phyloP scores from a whole-genome alignment of 2,329 filamentous ascomycete species.

The Ophiostoma sp. region DNA sequence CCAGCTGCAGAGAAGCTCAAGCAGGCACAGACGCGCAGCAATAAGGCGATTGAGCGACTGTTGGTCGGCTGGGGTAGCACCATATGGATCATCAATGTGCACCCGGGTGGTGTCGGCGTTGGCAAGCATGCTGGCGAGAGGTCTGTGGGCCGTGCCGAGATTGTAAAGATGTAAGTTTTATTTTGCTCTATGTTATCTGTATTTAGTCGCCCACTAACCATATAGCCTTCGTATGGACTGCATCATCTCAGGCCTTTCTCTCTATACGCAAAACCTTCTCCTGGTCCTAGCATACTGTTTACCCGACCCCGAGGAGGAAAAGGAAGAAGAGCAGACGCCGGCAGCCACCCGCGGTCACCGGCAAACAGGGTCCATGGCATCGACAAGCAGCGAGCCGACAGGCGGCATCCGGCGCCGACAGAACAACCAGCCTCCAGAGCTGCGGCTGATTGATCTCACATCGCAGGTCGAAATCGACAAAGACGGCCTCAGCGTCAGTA shows the following conservation, averaged over 20 bases:
- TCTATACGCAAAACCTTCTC: constrained; percentile 89
- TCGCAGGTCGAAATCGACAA: constrained; percentile 85
- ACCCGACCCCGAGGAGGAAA: constrained; percentile 57
- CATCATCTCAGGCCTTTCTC: constrained; percentile 91
- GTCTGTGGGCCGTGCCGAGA: constrained; percentile 74
- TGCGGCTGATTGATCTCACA: constrained; percentile 82
- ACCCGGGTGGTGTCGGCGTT: constrained; percentile 62
- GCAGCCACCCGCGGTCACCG: constrained; percentile 37
- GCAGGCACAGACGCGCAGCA: constrained; percentile 45
- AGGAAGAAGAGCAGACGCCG: constrained; percentile 29
- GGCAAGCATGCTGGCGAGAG: constrained; percentile 64
- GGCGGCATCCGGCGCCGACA: constrained; percentile 65
- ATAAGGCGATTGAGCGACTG: constrained; percentile 63
- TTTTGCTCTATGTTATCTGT: not conserved
- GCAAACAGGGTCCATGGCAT: constrained; percentile 41
- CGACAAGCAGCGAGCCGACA: constrained; percentile 52
- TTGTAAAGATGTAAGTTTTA: constrained; percentile 71
- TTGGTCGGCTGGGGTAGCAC: constrained; percentile 94
- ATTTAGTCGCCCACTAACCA: not conserved
- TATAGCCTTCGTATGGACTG: constrained; percentile 85
- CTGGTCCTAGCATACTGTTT: constrained; percentile 87
- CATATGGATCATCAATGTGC: constrained; percentile 91
- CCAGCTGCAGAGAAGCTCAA: constrained; percentile 45
- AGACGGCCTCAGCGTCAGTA: constrained; percentile 77
- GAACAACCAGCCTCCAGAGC: constrained; percentile 78